Percentiles rank a stretch among this genome's conserved stretches.
Evolutionary conservation across 345 rosid species (phyloP).

Genomic region (Citrus inodora): DNA sequence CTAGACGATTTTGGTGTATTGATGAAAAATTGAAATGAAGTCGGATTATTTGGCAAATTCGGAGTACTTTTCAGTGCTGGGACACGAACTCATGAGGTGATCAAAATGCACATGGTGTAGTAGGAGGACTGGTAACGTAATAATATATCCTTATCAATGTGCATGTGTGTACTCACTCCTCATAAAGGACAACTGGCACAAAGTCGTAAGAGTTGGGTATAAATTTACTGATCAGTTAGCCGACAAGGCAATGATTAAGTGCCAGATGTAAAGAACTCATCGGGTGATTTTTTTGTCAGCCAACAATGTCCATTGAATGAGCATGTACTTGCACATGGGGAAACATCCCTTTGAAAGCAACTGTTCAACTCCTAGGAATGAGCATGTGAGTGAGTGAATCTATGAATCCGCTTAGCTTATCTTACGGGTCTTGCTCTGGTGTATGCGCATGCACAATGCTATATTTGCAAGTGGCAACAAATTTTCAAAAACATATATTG

Average conservation of each 20-base stretch:
- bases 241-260: conserved; percentile 20
- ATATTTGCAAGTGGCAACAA: no score
- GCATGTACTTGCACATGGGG: conserved; percentile 8
- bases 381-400: not conserved
- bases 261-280: conserved; percentile 11
- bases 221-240: not conserved
- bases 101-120: no score
- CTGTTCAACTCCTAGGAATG: not conserved
- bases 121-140: no score
- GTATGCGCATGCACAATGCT: not conserved
- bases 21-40: no score
- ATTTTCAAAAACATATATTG: no score
- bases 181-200: not conserved
- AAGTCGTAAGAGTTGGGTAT: not conserved
- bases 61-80: no score
- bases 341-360: not conserved
- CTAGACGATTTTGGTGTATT: no score
- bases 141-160: no score
- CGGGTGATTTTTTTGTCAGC: not conserved
- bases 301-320: not conserved
- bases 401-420: not conserved
- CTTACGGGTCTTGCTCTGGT: no score
- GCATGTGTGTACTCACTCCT: no score
- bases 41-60: no score
- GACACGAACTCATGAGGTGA: no score